phyloP scores from a whole-genome alignment of 2,329 filamentous ascomycete genomes.

The Cadophora luteo-olivacea region DNA sequence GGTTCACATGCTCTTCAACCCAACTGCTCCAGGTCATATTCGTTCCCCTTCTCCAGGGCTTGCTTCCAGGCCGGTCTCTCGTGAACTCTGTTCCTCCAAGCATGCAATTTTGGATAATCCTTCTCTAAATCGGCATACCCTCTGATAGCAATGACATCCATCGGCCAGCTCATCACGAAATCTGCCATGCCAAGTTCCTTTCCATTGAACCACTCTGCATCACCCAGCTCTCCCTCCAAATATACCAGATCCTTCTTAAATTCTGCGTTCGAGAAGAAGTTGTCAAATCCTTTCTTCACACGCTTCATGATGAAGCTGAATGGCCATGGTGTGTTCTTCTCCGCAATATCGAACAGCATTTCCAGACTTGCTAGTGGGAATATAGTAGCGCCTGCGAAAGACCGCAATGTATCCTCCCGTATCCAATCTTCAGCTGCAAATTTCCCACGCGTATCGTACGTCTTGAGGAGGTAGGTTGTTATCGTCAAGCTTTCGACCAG shows the following conservation, averaged over 20 bases:
- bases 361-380: slow-evolving; percentile 36
- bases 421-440: slow-evolving; percentile 42
- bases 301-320: slow-evolving; percentile 32
- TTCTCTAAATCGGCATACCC: slow-evolving; percentile 42
- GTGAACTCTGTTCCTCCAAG: slow-evolving; percentile 44
- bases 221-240: slow-evolving; percentile 38
- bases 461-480: slow-evolving; percentile 43
- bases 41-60: slow-evolving; percentile 44
- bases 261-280: slow-evolving; percentile 34
- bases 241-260: slow-evolving; percentile 35
- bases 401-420: slow-evolving; percentile 42
- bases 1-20: neutral
- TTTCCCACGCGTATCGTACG: slow-evolving; percentile 41
- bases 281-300: slow-evolving; percentile 31
- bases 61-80: slow-evolving; percentile 44
- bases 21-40: slow-evolving; percentile 41
- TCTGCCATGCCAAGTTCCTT: slow-evolving; percentile 43
- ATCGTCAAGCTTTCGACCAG: slow-evolving; percentile 45
- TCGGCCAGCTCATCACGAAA: slow-evolving; percentile 45
- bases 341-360: slow-evolving; percentile 38
- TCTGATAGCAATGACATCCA: slow-evolving; percentile 44
- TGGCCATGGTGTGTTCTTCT: slow-evolving; percentile 39
- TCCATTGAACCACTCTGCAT: slow-evolving; percentile 44
- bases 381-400: slow-evolving; percentile 41
- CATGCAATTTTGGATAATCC: slow-evolving; percentile 44